Evolutionary conservation across 257 asterid genomes (phyloP), one percentile per base, ranked within the genome.

Genomic region (Knoxia roxburghii): DNA sequence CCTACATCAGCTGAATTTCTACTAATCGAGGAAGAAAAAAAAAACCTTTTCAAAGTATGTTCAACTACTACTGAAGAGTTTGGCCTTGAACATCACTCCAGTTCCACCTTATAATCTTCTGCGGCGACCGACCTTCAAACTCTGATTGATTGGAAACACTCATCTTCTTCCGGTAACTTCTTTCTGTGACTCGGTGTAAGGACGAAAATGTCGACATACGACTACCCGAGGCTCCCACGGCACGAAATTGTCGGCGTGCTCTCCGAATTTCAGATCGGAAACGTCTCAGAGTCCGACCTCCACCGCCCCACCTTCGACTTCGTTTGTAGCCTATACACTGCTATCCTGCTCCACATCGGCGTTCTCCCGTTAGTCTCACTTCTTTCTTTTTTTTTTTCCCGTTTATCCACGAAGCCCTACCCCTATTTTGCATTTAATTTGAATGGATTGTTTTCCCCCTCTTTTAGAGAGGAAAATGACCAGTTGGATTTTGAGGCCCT

Each of bases 401-500:
- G 41, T 37, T 59, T 32, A 0, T 33, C 5, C 5, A 8, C 0
- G 64, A 53, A 53, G 45, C 26, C 45, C 60, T 6, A 70, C 68
- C 57, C 81, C 60, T 75, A 65, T 39, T 57, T 55, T 71, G n/a
- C 10, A 6, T 21, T 60, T 57, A 17, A 2, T 62, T 60, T 37
- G 4, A 13, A 1, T 61, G 49, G n/a, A 9, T 37, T 17, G 41
- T 37, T 37, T 37, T 37, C 4, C n/a, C n/a, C n/a, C n/a, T n/a
- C 27, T 72, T 10, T 9, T 77, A 87, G 98, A 79, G 97, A 86
- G 46, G 97, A 90, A 21, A 75, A 79, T 45, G 94, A 78, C 61
- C 89, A 90, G 71, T 79, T 89, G 79, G 96, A 88, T 70, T 94
- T 94, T 60, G 90, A 79, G 62, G 96, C 91, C 54, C 77, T 90